Evolutionary conservation across 208 protist genomes (phyloP).

Genomic region (Acanthamoeba royreba): DNA sequence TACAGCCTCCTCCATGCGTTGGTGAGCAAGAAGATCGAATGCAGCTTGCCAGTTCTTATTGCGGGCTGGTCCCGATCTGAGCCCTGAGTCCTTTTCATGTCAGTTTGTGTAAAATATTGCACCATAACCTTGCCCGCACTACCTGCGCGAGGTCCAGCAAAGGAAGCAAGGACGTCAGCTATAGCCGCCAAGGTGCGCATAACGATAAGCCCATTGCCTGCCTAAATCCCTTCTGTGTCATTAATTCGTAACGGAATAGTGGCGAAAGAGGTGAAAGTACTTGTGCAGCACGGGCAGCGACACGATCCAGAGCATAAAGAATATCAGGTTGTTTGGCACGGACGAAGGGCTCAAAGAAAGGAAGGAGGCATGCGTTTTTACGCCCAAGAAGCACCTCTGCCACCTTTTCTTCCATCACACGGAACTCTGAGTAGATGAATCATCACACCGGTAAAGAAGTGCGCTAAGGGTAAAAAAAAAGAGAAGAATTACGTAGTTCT

Average conservation of each 20-base stretch:
- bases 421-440: no score
- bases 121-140: not conserved
- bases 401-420: not conserved
- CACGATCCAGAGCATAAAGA: not conserved
- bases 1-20: not conserved
- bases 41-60: slow-evolving; percentile 8
- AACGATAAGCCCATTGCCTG: not conserved
- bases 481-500: not conserved
- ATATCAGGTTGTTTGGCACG: not conserved
- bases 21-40: not conserved
- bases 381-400: not conserved
- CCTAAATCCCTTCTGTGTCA: not conserved
- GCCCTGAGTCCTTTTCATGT: no score
- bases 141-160: not conserved
- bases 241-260: not conserved
- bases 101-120: no score
- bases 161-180: not conserved
- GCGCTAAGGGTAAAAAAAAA: not conserved
- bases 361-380: not conserved
- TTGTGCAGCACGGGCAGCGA: not conserved
- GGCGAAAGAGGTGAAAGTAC: not conserved
- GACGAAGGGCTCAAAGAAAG: not conserved
- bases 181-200: slow-evolving; percentile 16
- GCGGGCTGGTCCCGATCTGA: slow-evolving; percentile 45
- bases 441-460: no score